Base-by-base conservation (phyloP, 2,329 filamentous ascomycete species). In the Nannizzia gypsea region DNA sequence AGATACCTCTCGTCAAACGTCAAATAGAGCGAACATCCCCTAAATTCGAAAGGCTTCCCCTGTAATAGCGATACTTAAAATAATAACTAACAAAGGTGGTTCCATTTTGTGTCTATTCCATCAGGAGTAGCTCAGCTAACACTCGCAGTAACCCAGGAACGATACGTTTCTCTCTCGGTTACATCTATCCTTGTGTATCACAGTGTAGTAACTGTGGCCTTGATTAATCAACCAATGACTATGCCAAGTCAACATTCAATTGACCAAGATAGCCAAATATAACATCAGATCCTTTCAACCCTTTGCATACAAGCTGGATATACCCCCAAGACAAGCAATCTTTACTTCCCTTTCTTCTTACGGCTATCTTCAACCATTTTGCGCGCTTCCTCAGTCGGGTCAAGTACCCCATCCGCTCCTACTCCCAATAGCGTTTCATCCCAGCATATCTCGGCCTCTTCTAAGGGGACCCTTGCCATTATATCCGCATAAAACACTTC, bases 401-500 rank as follows among this genome's bases (percentile, higher is more conserved):
- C 36, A 57, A n/a, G 40, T 24, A 57, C 36, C 55, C 34, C 55
- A 26, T 44, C 31, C 24, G 11, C 34, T 31, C 55, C 55, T 42
- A 31, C 34, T n/a, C 55, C 31, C n/a, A 40, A 44, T 11, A 42
- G 15, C 15, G 26, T 31, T 36, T 56, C 28, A 9, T 56, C 54
- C 54, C 54, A 56, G 31, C 3, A 15, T 40, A 56, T 22, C 28
- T 15, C 24, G 17, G 17, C 26, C 28, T 8, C 1, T 15, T 57
- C 28, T 20, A 36, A 6, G 6, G 55, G 55, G 11, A 57, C 36
- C 36, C 55, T 57, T 57, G 17, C 34, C 31, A 40, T 40, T 26
- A 57, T 17, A 44, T 57, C 55, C n/a, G 34, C 55, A 48, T 58
- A 58, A 42, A 58, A 58, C 6, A n/a, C 40, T 15, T 20, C 38